A percentile compares a stretch with the other conserved stretches of the same genome.
Evolutionary conservation across 1,284 basidiomycete species (phyloP).

Genomic region (Cryptococcus sp.): DNA sequence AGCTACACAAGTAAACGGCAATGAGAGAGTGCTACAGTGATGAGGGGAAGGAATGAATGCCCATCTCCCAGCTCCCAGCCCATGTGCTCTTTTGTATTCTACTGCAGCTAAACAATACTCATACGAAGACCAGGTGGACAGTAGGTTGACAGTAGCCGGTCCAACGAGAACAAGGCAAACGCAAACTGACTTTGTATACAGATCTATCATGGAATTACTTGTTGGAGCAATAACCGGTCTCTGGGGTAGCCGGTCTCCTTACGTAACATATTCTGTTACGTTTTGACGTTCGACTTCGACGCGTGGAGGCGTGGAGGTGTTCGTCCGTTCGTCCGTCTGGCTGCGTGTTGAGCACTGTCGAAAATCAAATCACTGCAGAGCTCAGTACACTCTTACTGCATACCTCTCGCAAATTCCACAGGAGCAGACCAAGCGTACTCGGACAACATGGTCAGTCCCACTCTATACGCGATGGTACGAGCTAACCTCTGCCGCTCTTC

Average conservation of each 20-base stretch:
- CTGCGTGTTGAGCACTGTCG: background rate
- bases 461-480: background rate
- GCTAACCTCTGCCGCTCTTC: background rate
- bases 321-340: background rate
- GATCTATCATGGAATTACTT: background rate
- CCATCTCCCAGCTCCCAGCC: background rate
- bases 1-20: too few species aligned
- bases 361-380: background rate
- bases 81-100: background rate
- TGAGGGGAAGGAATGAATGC: background rate
- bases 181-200: background rate
- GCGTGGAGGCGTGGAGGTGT: background rate
- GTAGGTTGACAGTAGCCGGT: background rate
- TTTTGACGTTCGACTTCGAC: background rate
- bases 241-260: background rate
- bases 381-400: background rate
- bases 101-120: slow-evolving; percentile 1
- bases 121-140: too few species aligned
- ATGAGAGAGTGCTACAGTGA: background rate
- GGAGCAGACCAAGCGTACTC: too few species aligned
- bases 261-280: background rate
- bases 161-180: slow-evolving; percentile 4
- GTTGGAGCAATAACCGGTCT: background rate
- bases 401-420: background rate
- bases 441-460: background rate